Base-by-base conservation (phyloP, 805 yeast genomes). In the Yamadazyma scolyti region DNA sequence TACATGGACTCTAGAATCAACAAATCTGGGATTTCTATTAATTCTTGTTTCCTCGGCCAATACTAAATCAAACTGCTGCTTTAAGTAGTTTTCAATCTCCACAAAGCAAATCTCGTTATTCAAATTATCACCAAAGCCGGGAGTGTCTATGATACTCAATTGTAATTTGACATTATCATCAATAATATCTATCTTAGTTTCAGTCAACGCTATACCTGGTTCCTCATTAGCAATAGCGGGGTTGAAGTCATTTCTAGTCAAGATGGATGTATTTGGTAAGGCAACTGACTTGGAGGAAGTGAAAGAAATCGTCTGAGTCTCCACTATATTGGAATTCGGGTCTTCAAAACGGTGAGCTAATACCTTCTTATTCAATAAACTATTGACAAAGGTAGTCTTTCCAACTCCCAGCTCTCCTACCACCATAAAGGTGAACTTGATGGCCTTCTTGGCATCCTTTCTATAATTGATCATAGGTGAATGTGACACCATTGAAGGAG, bases 31-130 rank as follows among this genome's bases (percentile, higher is more conserved):
- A 52, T 86, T 85, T 70, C 97, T 79, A 56, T 74, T 73, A 42
- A 88, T 85, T 41, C 90, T 71, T 1, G 93, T 83, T 55, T 88
- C 96, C 54, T 88, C 96, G 2, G 85, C 86, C 27, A 88, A 68
- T 0, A 84, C 87, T 34, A 71, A 63, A 52, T 82, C 89, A 50
- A 82, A 83, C 50, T 83, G 90, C 51, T 80, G 87, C 52, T 80
- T 82, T 47, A 84, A 58, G 51, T 73, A 84, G 34, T 70, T 67
- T 31, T 75, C 73, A 31, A 83, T 74, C 50, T 83, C 93, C 9
- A 61, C 65, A 47, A 73, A 77, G 50, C 90, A 82, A 30, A 80
- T 45, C 28, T 75, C 74, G 55, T 81, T 82, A 57, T 84, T 78
- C 43, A 83, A 66, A 50, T 75, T 79, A 46, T 82, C 89, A 25